Evolutionary conservation across 2,329 filamentous ascomycete genomes (phyloP).

Genomic region (Beauveria asiatica): DNA sequence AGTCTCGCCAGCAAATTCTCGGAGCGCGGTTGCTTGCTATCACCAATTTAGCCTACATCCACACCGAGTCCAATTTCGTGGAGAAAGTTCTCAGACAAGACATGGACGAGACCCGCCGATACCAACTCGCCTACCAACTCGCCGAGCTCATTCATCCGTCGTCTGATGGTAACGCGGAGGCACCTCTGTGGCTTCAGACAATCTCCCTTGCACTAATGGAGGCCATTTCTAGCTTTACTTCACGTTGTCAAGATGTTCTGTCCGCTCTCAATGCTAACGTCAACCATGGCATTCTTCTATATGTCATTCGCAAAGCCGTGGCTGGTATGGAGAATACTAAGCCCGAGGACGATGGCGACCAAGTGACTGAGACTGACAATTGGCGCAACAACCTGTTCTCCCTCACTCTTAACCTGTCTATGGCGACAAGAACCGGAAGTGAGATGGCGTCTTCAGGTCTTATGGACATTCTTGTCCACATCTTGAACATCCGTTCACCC

Average conservation of each 20-base stretch:
- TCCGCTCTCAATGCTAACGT: slow-evolving; percentile 91
- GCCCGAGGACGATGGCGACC: slow-evolving; percentile 43
- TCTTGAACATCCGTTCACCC: slow-evolving; percentile 71
- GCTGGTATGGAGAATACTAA: slow-evolving; percentile 62
- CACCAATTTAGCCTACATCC: slow-evolving; percentile 84
- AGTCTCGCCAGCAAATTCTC: slow-evolving; percentile 66
- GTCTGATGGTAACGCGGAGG: slow-evolving; percentile 54
- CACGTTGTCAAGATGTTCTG: slow-evolving; percentile 72
- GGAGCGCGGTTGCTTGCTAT: slow-evolving; percentile 78
- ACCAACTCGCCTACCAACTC: slow-evolving; percentile 86
- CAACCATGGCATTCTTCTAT: slow-evolving; percentile 90
- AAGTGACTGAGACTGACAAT: slow-evolving; percentile 64
- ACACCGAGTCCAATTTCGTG: slow-evolving; percentile 72
- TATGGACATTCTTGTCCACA: slow-evolving; percentile 82
- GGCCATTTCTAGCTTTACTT: slow-evolving; percentile 71
- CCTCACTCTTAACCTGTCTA: slow-evolving; percentile 74
- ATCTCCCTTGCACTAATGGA: slow-evolving; percentile 75
- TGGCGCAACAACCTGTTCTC: slow-evolving; percentile 88
- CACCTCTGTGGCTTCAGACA: slow-evolving; percentile 72
- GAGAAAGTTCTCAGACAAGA: slow-evolving; percentile 83
- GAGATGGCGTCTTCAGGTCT: slow-evolving; percentile 84
- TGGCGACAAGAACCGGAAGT: slow-evolving; percentile 64
- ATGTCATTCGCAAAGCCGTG: slow-evolving; percentile 84
- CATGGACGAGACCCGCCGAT: slow-evolving; percentile 76
- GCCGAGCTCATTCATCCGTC: slow-evolving; percentile 85